These are phyloP conservation scores for Fusarium sp. DNA, from an alignment of 2,329 filamentous ascomycete species.

Conservation along the genomic window DNA sequence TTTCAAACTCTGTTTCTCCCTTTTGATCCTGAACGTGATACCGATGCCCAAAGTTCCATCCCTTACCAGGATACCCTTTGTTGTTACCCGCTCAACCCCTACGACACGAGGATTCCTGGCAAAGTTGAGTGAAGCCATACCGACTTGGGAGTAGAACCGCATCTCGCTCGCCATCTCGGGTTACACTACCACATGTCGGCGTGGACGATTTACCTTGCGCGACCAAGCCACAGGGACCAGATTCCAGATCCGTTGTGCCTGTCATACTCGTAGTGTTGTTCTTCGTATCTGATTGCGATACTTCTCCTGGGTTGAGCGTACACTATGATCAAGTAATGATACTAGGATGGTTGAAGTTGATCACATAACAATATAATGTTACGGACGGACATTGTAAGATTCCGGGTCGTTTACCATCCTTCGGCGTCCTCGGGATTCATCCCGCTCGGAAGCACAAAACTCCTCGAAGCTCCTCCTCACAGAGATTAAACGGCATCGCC, in stretches of 20 bases:
- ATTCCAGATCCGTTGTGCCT: neutral
- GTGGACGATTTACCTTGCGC: neutral
- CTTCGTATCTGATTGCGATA: neutral
- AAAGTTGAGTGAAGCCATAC: neutral
- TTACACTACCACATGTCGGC: constrained; percentile 4
- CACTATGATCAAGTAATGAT: neutral
- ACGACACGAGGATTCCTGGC: neutral
- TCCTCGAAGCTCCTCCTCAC: neutral
- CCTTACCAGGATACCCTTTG: constrained; percentile 9
- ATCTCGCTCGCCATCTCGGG: neutral
- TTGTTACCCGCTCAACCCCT: neutral
- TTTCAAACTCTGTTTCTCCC: constrained; percentile 10
- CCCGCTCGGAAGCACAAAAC: neutral
- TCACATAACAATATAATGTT: neutral
- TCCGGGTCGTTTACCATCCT: neutral
- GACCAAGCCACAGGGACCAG: neutral
- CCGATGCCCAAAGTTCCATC: neutral
- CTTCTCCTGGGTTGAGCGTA: neutral
- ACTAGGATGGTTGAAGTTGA: neutral
- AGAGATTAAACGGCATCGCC: constrained; percentile 1
- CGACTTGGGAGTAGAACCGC: neutral
- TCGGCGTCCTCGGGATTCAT: neutral
- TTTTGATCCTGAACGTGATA: neutral
- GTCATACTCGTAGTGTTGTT: neutral
- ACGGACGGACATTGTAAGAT: neutral